Conservation (phyloP, 1,284 basidiomycete species). For the Moniliophthora roreri region DNA sequence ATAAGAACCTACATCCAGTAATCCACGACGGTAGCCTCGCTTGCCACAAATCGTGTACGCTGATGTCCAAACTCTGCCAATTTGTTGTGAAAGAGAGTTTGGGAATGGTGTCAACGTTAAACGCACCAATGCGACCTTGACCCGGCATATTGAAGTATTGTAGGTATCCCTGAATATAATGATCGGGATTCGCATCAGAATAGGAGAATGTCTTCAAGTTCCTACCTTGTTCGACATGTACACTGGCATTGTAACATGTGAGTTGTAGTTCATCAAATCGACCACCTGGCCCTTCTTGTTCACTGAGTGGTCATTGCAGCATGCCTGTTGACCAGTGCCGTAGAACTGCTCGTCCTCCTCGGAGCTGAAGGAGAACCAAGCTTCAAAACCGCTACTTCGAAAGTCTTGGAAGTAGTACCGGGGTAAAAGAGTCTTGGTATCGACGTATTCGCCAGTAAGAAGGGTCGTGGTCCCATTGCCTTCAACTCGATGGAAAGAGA, state of each 20-base stretch:
- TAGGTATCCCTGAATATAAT: constrained; percentile 36
- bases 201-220: not conserved
- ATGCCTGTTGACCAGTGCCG: constrained; percentile 40
- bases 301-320: constrained; percentile 39
- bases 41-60: constrained; percentile 35
- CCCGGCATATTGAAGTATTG: constrained; percentile 42
- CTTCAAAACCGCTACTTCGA: constrained; percentile 33
- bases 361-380: constrained; percentile 35
- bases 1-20: constrained; percentile 38
- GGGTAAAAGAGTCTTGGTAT: constrained; percentile 34
- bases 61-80: constrained; percentile 34
- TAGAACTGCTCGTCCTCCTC: constrained; percentile 38
- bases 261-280: constrained; percentile 42
- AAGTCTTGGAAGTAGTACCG: constrained; percentile 38
- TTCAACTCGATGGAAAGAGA: constrained; percentile 36
- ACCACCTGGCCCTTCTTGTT: constrained; percentile 43
- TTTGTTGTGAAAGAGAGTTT: not conserved
- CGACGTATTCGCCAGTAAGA: constrained; percentile 35
- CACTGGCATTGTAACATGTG: constrained; percentile 39
- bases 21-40: constrained; percentile 38
- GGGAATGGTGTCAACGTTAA: not conserved
- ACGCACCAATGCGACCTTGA: constrained; percentile 36
- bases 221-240: constrained; percentile 40
- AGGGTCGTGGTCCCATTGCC: constrained; percentile 30
- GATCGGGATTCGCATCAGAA: not conserved